phyloP scores from a whole-genome alignment of 192 early-diverging fungal species.

The Coemansia erecta region DNA sequence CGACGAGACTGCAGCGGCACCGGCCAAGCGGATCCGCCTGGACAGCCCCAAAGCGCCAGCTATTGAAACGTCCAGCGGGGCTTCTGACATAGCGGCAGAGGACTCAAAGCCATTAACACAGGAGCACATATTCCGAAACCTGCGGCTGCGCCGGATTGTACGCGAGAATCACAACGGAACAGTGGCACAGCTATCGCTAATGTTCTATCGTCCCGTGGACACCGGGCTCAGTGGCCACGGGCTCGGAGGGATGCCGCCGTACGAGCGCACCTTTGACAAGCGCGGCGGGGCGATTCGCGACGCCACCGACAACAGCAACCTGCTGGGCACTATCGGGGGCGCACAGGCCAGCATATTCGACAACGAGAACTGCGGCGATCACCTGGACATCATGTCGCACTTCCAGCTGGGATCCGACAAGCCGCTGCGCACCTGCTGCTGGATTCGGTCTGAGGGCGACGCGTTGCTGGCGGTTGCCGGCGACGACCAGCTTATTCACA shows the following conservation, averaged over 20 bases:
- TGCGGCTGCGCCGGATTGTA: slow-evolving; percentile 80
- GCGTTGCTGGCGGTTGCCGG: slow-evolving; percentile 71
- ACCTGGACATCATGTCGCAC: slow-evolving; percentile 93
- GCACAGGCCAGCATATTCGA: slow-evolving; percentile 83
- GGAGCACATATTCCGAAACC: slow-evolving; percentile 66
- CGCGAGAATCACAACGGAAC: slow-evolving; percentile 85
- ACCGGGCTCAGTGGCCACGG: slow-evolving; percentile 31
- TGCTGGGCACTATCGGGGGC: slow-evolving; percentile 70
- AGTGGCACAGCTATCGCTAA: slow-evolving; percentile 73
- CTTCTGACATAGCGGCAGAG: slow-evolving; percentile 8
- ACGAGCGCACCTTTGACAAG: slow-evolving; percentile 64
- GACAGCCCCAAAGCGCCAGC: slow-evolving; percentile 20
- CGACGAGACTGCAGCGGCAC: slow-evolving; percentile 12
- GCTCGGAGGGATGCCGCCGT: slow-evolving; percentile 52
- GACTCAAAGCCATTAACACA: slow-evolving; percentile 37
- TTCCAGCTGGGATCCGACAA: slow-evolving; percentile 57
- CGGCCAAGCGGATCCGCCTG: slow-evolving; percentile 44
- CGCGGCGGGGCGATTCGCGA: slow-evolving; percentile 67
- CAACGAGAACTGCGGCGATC: slow-evolving; percentile 91
- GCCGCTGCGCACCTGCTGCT: slow-evolving; percentile 67
- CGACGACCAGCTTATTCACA: slow-evolving; percentile 60
- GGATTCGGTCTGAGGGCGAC: slow-evolving; percentile 66
- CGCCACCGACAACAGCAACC: slow-evolving; percentile 65
- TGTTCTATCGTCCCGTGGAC: slow-evolving; percentile 61
- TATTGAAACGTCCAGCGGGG: background rate